These are phyloP conservation scores for Ustilago loliicola DNA, from an alignment of 1,284 basidiomycete genomes.

Conservation along the genomic window DNA sequence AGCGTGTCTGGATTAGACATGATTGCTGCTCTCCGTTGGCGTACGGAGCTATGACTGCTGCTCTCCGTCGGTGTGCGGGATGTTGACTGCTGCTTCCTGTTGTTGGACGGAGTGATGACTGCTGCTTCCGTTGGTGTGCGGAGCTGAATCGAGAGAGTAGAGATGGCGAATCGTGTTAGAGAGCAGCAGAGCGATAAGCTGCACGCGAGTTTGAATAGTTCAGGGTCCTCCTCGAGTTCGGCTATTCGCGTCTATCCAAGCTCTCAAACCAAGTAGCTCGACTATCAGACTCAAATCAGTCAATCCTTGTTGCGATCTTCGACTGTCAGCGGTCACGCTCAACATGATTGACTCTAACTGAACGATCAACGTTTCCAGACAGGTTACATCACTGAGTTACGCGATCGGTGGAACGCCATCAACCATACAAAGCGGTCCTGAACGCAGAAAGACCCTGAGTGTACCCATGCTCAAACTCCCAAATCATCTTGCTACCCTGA, in stretches of 20 bases:
- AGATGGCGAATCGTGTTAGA: background rate
- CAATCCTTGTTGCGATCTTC: background rate
- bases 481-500: constrained; percentile 70
- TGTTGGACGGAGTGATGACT: background rate
- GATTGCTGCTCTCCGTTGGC: background rate
- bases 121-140: too few species aligned
- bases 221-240: constrained; percentile 22
- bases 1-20: constrained; percentile 13
- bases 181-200: background rate
- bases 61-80: too few species aligned
- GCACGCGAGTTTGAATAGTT: background rate
- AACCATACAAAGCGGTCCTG: constrained; percentile 36
- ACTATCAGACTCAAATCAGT: background rate
- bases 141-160: background rate
- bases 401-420: background rate
- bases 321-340: background rate
- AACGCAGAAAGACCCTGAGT: constrained; percentile 73
- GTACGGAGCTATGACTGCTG: background rate
- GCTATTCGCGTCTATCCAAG: constrained; percentile 39
- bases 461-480: constrained; percentile 74
- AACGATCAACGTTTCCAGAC: background rate
- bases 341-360: background rate
- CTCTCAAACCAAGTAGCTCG: background rate
- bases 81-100: too few species aligned
- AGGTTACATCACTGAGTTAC: background rate